Conservation (phyloP, 2,329 filamentous ascomycete genomes). For the Alternaria arborescens region DNA sequence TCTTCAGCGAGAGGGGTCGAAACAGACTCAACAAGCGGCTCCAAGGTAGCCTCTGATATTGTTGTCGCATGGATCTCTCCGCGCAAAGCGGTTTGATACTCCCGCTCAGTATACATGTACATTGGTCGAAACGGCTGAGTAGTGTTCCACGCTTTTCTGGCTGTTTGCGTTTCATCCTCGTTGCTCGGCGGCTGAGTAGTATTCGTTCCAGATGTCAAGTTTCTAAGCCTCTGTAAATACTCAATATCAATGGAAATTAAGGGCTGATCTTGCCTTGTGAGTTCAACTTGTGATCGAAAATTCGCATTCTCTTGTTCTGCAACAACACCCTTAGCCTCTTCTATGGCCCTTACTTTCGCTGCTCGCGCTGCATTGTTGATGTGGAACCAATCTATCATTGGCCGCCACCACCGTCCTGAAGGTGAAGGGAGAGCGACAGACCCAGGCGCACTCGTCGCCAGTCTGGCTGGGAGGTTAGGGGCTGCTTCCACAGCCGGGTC, state of each 20-base stretch:
- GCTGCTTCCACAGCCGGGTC: not conserved
- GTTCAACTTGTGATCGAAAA: not conserved
- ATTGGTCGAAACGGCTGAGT: not conserved
- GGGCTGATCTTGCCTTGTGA: not conserved
- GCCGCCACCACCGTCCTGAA: not conserved
- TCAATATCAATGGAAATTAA: not conserved
- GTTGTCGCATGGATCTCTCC: not conserved
- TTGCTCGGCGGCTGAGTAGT: not conserved
- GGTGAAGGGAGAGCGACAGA: not conserved
- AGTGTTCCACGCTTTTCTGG: not conserved
- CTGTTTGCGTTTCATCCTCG: not conserved
- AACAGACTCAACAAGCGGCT: not conserved
- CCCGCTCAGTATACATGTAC: not conserved
- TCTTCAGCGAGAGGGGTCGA: not conserved
- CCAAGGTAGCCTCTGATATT: fast-evolving
- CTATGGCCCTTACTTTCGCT: not conserved
- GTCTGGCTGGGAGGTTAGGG: not conserved
- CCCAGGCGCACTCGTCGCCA: not conserved
- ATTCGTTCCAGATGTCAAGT: not conserved
- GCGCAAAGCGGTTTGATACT: not conserved
- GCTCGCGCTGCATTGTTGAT: not conserved
- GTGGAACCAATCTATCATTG: not conserved
- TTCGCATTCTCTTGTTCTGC: not conserved
- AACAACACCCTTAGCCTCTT: not conserved
- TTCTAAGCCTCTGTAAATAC: not conserved